A percentile compares a stretch with the other conserved stretches of the same genome.
phyloP scores from a whole-genome alignment of 495 filamentous ascomycete genomes.

The Cudoniella acicularis region DNA sequence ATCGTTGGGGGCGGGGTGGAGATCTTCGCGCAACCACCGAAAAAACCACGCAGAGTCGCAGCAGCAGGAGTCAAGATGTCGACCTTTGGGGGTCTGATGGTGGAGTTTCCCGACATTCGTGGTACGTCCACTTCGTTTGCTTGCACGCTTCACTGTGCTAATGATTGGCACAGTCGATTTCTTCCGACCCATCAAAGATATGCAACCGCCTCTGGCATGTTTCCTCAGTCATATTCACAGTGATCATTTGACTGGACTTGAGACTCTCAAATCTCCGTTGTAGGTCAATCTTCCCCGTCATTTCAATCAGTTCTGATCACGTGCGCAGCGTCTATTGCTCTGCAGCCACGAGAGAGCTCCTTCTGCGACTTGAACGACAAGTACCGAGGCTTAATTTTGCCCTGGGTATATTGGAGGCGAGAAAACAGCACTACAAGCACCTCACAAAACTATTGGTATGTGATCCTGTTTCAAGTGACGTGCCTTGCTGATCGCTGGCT shows the following conservation, averaged over 20 bases:
- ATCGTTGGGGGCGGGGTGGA: not conserved
- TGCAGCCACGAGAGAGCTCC: constrained; percentile 71
- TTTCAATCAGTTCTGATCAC: not conserved
- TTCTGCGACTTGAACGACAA: constrained; percentile 72
- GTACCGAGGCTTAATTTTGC: constrained; percentile 76
- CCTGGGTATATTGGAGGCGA: constrained; percentile 69
- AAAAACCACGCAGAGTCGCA: not conserved
- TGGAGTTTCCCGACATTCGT: constrained; percentile 69
- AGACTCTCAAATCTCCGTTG: constrained; percentile 71
- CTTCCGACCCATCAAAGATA: constrained; percentile 59
- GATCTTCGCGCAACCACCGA: not conserved
- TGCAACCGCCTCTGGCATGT: constrained; percentile 68
- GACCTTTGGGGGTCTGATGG: constrained; percentile 72
- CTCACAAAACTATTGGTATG: constrained; percentile 62
- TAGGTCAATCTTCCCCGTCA: constrained; percentile 22
- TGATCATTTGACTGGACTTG: constrained; percentile 83
- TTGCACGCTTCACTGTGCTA: constrained; percentile 1
- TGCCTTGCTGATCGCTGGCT: not conserved
- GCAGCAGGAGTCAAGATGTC: constrained; percentile 51
- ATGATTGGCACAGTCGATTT: constrained; percentile 58
- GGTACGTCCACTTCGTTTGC: constrained; percentile 30
- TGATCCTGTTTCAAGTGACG: not conserved
- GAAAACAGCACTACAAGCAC: constrained; percentile 67
- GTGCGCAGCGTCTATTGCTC: constrained; percentile 76
- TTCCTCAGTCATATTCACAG: constrained; percentile 94